phyloP scores from a whole-genome alignment of 768 basidiomycete genomes.

The Lactifluus subvellereus region DNA sequence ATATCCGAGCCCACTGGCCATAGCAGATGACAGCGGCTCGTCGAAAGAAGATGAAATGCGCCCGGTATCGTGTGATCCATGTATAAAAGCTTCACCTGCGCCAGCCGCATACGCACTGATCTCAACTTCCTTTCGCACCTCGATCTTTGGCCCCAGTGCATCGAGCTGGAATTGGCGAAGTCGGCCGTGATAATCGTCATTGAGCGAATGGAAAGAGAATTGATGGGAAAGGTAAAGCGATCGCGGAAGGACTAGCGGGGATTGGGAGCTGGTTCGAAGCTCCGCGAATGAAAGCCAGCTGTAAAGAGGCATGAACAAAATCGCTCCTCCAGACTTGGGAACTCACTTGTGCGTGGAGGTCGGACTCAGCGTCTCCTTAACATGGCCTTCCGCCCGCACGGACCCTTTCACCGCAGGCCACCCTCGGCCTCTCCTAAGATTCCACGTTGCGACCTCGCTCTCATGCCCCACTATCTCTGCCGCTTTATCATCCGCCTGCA shows the following conservation, averaged over 20 bases:
- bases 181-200: slow-evolving; percentile 76
- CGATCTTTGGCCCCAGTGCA: slow-evolving; percentile 51
- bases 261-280: slow-evolving; percentile 63
- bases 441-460: slow-evolving; percentile 58
- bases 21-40: slow-evolving; percentile 70
- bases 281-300: slow-evolving; percentile 79
- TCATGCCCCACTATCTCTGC: slow-evolving; percentile 37
- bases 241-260: slow-evolving; percentile 56
- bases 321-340: neutral
- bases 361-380: slow-evolving; percentile 2
- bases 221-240: slow-evolving; percentile 82
- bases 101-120: slow-evolving; percentile 46
- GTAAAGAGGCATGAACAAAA: neutral
- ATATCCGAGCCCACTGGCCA: slow-evolving; percentile 56
- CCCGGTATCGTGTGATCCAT: slow-evolving; percentile 44
- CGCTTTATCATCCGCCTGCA: slow-evolving; percentile 34
- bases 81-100: slow-evolving; percentile 45
- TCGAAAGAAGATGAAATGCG: slow-evolving; percentile 60
- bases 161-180: slow-evolving; percentile 59
- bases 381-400: slow-evolving; percentile 18
- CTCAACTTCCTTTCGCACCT: slow-evolving; percentile 68
- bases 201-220: slow-evolving; percentile 72
- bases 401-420: slow-evolving; percentile 49
- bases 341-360: slow-evolving; percentile 20
- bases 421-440: slow-evolving; percentile 44